Percentiles rank a stretch among this genome's conserved stretches.
Conservation (phyloP, 2,329 filamentous ascomycete genomes). For the Penicillium sp. region DNA sequence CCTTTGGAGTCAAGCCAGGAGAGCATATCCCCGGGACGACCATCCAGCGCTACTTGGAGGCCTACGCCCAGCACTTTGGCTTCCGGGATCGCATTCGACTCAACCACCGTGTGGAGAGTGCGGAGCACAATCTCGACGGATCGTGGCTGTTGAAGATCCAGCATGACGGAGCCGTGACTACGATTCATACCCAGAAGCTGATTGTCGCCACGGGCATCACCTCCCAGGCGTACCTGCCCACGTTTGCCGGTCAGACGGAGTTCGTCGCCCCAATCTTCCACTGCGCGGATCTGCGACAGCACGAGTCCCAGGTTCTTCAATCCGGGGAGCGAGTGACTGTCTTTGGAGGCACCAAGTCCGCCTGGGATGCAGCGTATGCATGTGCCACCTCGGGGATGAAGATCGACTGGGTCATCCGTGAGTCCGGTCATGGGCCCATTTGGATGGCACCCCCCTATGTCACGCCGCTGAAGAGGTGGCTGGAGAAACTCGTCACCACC, state of each 20-base stretch:
- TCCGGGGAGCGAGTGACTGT: slow-evolving; percentile 39
- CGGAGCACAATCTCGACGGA: slow-evolving; percentile 39
- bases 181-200: slow-evolving; percentile 43
- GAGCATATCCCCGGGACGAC: slow-evolving; percentile 55
- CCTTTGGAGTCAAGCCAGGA: slow-evolving; percentile 45
- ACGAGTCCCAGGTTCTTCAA: slow-evolving; percentile 28
- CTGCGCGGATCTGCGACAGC: slow-evolving; percentile 46
- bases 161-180: slow-evolving; percentile 8
- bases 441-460: slow-evolving; percentile 48
- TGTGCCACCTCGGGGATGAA: slow-evolving; percentile 49
- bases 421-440: slow-evolving; percentile 36
- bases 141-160: slow-evolving; percentile 30
- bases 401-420: slow-evolving; percentile 40
- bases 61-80: slow-evolving; percentile 50
- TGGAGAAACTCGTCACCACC: slow-evolving; percentile 62
- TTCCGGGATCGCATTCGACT: slow-evolving; percentile 47
- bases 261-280: slow-evolving; percentile 56
- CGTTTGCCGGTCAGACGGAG: slow-evolving; percentile 43
- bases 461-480: slow-evolving; percentile 60
- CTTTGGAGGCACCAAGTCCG: slow-evolving; percentile 58
- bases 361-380: slow-evolving; percentile 58
- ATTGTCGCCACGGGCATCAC: slow-evolving; percentile 59
- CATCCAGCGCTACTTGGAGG: slow-evolving; percentile 52
- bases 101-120: slow-evolving; percentile 46
- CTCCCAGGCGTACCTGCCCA: slow-evolving; percentile 52